Evolutionary conservation across 768 basidiomycete species (phyloP), one percentile per base, ranked within the genome.

Genomic region (Kwoniella botswanensis): DNA sequence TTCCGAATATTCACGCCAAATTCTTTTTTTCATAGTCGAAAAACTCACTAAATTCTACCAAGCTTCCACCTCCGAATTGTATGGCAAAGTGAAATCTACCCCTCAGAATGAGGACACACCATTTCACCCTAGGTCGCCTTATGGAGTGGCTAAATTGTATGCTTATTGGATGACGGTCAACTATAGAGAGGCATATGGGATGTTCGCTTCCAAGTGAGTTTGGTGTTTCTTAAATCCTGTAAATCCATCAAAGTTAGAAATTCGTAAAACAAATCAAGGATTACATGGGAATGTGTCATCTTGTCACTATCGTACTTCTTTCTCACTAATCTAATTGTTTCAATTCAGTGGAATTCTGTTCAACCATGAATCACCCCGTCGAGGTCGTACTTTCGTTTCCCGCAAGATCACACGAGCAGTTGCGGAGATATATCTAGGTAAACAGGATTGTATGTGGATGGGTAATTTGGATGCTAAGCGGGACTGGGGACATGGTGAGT

Each of bases 101-200:
- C 95, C 94, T 1, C 95, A 98, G 85, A 91, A 89, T 84, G 95
- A 98, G 86, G 92, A 91, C 2, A 98, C 95, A 0, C 95, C 95
- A 0, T 98, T 98, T 87, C 96, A 98, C 86, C 95, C 95, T n/a
- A 92, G 95, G 67, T 93, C 91, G 61, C 95, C 95, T 0, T 98
- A 98, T 79, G 95, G 96, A 56, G 93, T 92, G 68, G 95, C 95
- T 54, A 98, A 98, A 86, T 86, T 98, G 57, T 84, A 84, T 74
- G 84, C 79, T 1, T 84, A 77, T 77, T 84, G 83, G 84, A 84
- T 82, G 73, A 79, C 82, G 70, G 81, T 83, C 59, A 84, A 84
- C 75, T 85, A 84, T 75, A 78, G 82, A 68, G 95, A 98, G 85
- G 90, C 94, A 57, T 98, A 98, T 81, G 92, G 91, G 73, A 94